Evolutionary conservation across 768 basidiomycete species (phyloP), one percentile per base, ranked within the genome.

Genomic region (Butyriboletus loyo): DNA sequence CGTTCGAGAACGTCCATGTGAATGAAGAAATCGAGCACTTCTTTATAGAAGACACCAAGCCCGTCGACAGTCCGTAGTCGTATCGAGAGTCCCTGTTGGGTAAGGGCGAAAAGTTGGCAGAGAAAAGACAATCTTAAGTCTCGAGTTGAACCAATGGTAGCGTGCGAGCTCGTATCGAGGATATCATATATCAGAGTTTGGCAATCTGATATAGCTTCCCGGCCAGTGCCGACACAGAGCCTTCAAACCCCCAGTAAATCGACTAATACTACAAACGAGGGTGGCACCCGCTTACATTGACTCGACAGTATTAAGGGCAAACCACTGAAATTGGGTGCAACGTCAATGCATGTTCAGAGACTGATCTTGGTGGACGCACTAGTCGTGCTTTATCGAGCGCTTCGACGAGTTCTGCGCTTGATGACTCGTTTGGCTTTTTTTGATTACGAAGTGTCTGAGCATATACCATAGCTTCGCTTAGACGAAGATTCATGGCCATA

Each of bases 401-500:
- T 47, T 73, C 75, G 9, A 55, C 38, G 10, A 75, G 52, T 43
- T 75, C 70, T 9, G 59, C 53, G 32, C 54, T 50, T 30, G 66
- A 58, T 5, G 62, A 56, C 4, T 71, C 62, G 19, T 61, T 59
- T 5, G 59, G 45, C 53, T 65, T 68, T 48, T 62, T 69, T 27
- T 66, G 60, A 32, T 55, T 59, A 22, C 70, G 63, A 39, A 76
- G 63, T 4, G 51, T 61, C 31, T 55, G 60, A 21, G 62, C 68
- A 47, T 71, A 66, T 21, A 66, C 56, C 52, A 73, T 70, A 8
- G 72, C 74, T 44, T 70, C 63, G 43, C 70, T 67, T 5, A 78
- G 63, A 25, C 69, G 72, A 45, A 79, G 57, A 55, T 75, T 76
- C 61, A 73, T 76, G 21, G 76, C 77, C 74, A 77, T 77, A 43